These are phyloP conservation scores for Saccharomycopsis fodiens DNA, from an alignment of 805 yeast species.

Conservation along the genomic window DNA sequence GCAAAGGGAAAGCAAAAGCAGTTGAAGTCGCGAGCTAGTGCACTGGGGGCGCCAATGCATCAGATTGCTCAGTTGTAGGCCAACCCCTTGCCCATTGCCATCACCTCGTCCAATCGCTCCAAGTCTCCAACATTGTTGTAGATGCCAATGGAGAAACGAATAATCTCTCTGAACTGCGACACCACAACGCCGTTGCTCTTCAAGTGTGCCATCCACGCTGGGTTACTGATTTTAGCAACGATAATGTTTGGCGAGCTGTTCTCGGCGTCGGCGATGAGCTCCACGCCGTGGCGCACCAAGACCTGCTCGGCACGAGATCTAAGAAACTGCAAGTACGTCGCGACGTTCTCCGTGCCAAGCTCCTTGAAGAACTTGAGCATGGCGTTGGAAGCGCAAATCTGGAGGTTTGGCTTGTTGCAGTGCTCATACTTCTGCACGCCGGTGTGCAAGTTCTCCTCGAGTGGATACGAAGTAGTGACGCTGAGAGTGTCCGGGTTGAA, in stretches of 20 bases:
- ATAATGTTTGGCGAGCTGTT: slow-evolving; percentile 11
- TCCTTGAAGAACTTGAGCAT: slow-evolving; percentile 13
- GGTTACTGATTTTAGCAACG: slow-evolving; percentile 14
- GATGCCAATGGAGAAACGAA: slow-evolving; percentile 17
- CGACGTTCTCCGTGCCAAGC: slow-evolving; percentile 7
- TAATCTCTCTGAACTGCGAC: slow-evolving; percentile 19
- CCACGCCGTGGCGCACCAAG: slow-evolving; percentile 6
- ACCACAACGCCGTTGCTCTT: slow-evolving; percentile 11
- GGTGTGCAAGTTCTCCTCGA: slow-evolving; percentile 9
- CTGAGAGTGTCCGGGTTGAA: slow-evolving; percentile 12
- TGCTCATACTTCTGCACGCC: slow-evolving; percentile 14
- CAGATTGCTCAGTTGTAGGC: neutral
- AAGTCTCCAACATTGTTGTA: slow-evolving; percentile 17
- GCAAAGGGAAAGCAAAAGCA: too few relatives aligned
- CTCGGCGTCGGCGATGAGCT: neutral
- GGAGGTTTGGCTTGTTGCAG: slow-evolving; percentile 18
- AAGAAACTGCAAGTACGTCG: slow-evolving; percentile 8
- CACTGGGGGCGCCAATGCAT: too few relatives aligned
- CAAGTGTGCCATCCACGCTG: slow-evolving; percentile 17
- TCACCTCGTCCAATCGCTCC: slow-evolving; percentile 6
- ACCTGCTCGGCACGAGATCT: slow-evolving; percentile 6
- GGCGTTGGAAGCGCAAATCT: slow-evolving; percentile 14
- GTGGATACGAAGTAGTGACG: slow-evolving; percentile 3
- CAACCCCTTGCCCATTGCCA: slow-evolving; percentile 8
- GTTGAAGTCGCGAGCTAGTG: too few relatives aligned